phyloP scores from a whole-genome alignment of 176 grass and related monocot species.

The Microstegium vimineum region DNA sequence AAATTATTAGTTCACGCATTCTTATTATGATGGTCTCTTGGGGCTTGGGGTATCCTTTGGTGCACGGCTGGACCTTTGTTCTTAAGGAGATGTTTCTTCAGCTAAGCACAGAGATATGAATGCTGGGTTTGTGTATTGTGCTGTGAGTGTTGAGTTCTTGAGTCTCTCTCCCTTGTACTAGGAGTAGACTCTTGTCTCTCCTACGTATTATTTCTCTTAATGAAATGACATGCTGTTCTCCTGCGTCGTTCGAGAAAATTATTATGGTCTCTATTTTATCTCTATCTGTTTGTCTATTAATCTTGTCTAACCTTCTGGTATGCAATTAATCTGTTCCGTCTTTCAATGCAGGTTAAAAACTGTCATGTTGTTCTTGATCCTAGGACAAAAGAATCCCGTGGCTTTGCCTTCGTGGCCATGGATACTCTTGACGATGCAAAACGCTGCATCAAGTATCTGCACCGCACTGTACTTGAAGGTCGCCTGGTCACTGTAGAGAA shows the following conservation, averaged over 20 bases:
- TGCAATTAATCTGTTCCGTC: conserved; percentile 1
- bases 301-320: conserved; percentile 3
- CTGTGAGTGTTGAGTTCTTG: not conserved
- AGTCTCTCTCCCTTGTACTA: not conserved
- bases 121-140: not conserved
- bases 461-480: conserved; percentile 85
- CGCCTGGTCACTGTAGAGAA: conserved; percentile 84
- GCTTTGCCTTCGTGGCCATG: conserved; percentile 96
- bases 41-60: not conserved
- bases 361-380: conserved; percentile 89
- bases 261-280: not conserved
- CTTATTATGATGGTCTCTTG: not conserved
- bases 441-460: conserved; percentile 75
- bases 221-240: not conserved
- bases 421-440: conserved; percentile 71
- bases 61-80: not conserved
- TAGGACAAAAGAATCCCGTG: conserved; percentile 85
- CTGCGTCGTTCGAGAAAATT: not conserved
- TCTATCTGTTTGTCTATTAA: not conserved
- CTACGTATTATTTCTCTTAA: not conserved
- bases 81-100: not conserved
- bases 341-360: conserved; percentile 52
- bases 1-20: not conserved
- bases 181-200: not conserved
- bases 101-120: not conserved